A percentile compares a stretch with the other conserved stretches of the same genome.
phyloP scores from a whole-genome alignment of 2,329 filamentous ascomycete genomes.

The Pestalotiopsis sp. region DNA sequence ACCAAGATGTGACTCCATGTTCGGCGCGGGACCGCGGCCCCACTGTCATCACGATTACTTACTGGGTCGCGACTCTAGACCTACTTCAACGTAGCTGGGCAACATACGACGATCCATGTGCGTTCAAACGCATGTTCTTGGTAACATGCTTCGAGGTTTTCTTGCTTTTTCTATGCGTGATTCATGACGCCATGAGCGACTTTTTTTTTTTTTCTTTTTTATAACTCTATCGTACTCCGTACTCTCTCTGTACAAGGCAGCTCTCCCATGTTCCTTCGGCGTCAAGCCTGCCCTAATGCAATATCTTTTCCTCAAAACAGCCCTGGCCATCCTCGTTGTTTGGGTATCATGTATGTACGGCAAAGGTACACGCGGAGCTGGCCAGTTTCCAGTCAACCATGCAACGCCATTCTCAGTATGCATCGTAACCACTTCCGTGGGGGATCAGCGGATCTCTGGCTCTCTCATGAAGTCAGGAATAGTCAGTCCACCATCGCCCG shows the following conservation, averaged over 20 bases:
- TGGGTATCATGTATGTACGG: background rate
- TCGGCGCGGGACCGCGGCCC: slow-evolving; percentile 2
- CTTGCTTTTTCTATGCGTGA: no score
- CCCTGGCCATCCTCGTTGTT: background rate
- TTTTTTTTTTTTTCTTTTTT: no score
- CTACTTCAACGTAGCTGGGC: background rate
- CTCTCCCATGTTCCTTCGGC: no score
- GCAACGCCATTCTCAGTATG: background rate
- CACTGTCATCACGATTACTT: background rate
- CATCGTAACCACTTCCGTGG: background rate
- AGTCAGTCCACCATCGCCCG: slow-evolving; percentile 34
- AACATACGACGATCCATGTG: background rate
- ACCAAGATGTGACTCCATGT: background rate
- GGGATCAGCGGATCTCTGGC: slow-evolving; percentile 38
- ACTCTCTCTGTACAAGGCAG: no score
- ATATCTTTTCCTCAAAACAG: no score
- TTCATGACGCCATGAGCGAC: no score
- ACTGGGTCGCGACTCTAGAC: background rate
- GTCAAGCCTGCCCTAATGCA: no score
- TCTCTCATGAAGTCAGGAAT: slow-evolving; percentile 42
- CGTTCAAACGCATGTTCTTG: no score
- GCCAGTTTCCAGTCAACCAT: background rate
- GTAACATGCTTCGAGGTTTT: no score
- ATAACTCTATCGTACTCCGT: no score
- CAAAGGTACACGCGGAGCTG: background rate